These are phyloP conservation scores for Umbellularia californica DNA, from an alignment of 164 flowering plant genomes.

Conservation along the genomic window DNA sequence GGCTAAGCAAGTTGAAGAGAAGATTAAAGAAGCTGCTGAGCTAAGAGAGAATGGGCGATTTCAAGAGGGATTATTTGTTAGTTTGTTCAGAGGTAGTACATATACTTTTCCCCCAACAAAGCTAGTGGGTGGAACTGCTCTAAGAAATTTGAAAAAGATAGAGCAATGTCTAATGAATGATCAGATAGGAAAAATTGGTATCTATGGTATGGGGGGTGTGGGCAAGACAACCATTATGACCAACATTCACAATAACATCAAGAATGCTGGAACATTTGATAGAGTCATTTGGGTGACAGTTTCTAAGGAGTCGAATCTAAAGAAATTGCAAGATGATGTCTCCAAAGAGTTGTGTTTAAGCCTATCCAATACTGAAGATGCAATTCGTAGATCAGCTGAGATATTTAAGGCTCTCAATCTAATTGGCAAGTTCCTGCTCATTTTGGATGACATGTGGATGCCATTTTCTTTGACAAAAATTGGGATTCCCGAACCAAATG, in stretches of 20 bases:
- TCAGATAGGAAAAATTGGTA: conserved; percentile 6
- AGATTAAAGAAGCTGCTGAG: too few relatives aligned
- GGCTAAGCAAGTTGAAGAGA: neutral
- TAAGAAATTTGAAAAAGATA: neutral
- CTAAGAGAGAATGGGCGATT: conserved; percentile 5
- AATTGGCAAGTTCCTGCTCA: too few relatives aligned
- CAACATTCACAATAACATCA: conserved; percentile 7
- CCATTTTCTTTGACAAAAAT: too few relatives aligned
- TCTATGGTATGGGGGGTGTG: conserved; percentile 14
- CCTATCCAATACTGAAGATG: too few relatives aligned
- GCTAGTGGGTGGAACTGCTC: neutral
- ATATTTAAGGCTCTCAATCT: too few relatives aligned
- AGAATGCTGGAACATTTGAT: neutral
- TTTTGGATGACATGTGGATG: too few relatives aligned
- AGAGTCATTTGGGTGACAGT: too few relatives aligned
- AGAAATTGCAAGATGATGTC: too few relatives aligned
- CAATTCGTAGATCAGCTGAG: too few relatives aligned
- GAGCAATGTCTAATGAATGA: conserved; percentile 2
- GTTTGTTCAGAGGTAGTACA: neutral
- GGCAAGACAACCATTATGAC: conserved; percentile 16
- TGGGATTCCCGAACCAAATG: too few relatives aligned
- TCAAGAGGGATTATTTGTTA: conserved; percentile 5
- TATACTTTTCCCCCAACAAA: neutral
- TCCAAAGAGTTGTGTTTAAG: too few relatives aligned
- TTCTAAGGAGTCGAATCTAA: too few relatives aligned